phyloP scores from a whole-genome alignment of 257 asterid genomes.

The Solanum megistacrolobum region DNA sequence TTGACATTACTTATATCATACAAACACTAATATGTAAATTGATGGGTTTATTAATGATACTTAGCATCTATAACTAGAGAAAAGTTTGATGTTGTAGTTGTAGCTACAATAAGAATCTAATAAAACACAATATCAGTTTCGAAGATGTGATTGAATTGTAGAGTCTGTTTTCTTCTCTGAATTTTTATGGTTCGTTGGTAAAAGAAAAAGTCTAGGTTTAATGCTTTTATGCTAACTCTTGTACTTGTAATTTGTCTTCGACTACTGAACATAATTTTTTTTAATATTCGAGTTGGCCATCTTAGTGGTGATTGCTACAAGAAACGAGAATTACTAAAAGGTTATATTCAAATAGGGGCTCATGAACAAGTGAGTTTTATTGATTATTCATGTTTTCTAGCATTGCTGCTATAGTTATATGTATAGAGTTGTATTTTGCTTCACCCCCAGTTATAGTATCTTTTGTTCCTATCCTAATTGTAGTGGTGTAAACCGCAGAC shows the following conservation, averaged over 20 bases:
- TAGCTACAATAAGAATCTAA: no score
- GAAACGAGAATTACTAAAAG: slow-evolving; percentile 70
- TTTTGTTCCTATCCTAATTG: background rate
- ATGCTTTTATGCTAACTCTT: background rate
- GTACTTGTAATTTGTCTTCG: background rate
- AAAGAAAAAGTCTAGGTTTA: background rate
- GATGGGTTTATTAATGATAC: no score
- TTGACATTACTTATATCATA: no score
- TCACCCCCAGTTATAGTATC: background rate
- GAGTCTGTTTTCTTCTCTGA: no score
- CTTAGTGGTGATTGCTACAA: slow-evolving; percentile 83
- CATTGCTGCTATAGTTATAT: no score
- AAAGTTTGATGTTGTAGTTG: no score
- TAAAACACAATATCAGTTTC: no score
- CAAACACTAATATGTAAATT: no score
- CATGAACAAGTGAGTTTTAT: slow-evolving; percentile 56
- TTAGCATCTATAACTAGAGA: no score
- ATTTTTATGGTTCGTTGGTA: no score
- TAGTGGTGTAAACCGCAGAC: background rate
- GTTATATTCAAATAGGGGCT: slow-evolving; percentile 39
- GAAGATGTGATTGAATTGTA: no score
- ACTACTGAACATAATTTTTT: background rate
- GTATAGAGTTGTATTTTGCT: background rate
- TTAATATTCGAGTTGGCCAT: slow-evolving; percentile 70
- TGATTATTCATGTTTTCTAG: background rate